These are phyloP conservation scores for Phlebiopsis flavidoalba DNA, from an alignment of 768 basidiomycete species.

Conservation along the genomic window DNA sequence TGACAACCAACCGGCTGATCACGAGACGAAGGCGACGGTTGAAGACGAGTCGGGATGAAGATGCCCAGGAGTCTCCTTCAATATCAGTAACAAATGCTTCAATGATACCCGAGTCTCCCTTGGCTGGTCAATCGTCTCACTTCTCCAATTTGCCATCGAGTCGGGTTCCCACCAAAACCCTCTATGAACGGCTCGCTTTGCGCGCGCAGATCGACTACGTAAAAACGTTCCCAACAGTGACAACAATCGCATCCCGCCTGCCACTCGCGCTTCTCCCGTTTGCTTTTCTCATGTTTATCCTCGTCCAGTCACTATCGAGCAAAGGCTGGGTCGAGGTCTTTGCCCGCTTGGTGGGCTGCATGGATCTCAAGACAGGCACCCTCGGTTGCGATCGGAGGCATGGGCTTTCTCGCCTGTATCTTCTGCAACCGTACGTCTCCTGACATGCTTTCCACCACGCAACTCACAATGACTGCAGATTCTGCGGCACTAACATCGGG, in stretches of 20 bases:
- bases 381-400: slow-evolving; percentile 38
- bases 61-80: background rate
- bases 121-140: background rate
- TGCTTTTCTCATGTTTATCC: slow-evolving; percentile 91
- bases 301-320: slow-evolving; percentile 77
- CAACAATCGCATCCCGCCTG: slow-evolving; percentile 58
- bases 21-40: background rate
- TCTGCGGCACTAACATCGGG: slow-evolving; percentile 90
- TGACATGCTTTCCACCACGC: background rate
- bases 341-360: slow-evolving; percentile 54
- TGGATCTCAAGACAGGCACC: slow-evolving; percentile 34
- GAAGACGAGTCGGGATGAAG: background rate
- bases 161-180: background rate
- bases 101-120: background rate
- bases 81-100: background rate
- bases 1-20: background rate
- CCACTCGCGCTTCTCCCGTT: slow-evolving; percentile 86
- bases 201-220: slow-evolving; percentile 16
- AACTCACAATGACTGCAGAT: slow-evolving; percentile 12
- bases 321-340: slow-evolving; percentile 90
- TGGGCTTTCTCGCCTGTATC: slow-evolving; percentile 68
- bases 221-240: slow-evolving; percentile 64
- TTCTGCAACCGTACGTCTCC: slow-evolving; percentile 56
- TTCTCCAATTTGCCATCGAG: background rate
- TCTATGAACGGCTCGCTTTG: background rate